Conservation (phyloP, 1,284 basidiomycete species). For the Chalciporus sp. region DNA sequence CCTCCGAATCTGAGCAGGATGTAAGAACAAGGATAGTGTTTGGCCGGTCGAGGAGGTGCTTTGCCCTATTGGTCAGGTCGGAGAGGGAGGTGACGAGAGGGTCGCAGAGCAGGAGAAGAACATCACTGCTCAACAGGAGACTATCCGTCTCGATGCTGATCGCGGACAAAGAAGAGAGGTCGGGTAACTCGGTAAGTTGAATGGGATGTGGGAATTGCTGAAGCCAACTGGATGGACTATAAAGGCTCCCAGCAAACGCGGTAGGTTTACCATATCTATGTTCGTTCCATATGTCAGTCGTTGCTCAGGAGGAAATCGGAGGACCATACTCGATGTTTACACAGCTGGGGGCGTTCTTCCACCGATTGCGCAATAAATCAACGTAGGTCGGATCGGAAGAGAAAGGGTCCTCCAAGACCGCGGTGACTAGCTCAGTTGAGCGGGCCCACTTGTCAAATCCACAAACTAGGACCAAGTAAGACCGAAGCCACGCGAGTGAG, state of each 20-base stretch:
- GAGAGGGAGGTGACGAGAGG: conserved; percentile 52
- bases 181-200: conserved; percentile 48
- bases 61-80: conserved; percentile 36
- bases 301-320: conserved; percentile 10
- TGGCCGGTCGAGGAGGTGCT: conserved; percentile 44
- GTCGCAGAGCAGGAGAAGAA: conserved; percentile 61
- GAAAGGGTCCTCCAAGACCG: conserved; percentile 69
- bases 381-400: conserved; percentile 48
- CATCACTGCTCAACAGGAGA: conserved; percentile 52
- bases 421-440: conserved; percentile 60
- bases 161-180: conserved; percentile 25
- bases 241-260: conserved; percentile 18
- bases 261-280: conserved; percentile 26
- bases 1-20: conserved; percentile 28
- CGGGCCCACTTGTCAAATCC: conserved; percentile 53
- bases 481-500: not conserved
- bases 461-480: conserved; percentile 45
- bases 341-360: conserved; percentile 38
- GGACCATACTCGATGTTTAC: conserved; percentile 46
- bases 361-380: conserved; percentile 45
- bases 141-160: conserved; percentile 18
- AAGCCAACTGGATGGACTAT: conserved; percentile 55
- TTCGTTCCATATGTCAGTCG: not conserved
- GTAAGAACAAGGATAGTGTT: conserved; percentile 57
- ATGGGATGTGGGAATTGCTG: conserved; percentile 51